Evolutionary conservation across 1,139 yeast species (phyloP), one percentile per base, ranked within the genome.

Genomic region (Lodderomyces beijingensis): DNA sequence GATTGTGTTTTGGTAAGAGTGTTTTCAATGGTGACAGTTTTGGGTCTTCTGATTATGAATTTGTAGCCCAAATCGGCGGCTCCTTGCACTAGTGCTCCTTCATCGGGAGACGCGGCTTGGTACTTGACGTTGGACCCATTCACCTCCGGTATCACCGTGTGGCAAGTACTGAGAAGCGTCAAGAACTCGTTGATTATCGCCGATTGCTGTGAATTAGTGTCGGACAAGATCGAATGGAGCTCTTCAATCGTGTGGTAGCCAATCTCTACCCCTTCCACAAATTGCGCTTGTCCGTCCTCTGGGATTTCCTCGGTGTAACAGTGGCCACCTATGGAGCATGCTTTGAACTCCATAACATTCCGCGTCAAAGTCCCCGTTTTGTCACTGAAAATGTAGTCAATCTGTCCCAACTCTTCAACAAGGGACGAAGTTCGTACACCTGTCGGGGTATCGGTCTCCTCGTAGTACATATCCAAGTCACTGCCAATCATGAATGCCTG

Each of bases 51-150:
- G 30, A 88, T 77, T 9, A 75, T 72, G 53, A 93, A 93, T 43
- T 74, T 80, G 54, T 83, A 91, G 0, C 96, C 97, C 35, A 91
- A 65, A 48, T 68, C 70, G 1, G 64, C 93, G 13, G 96, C 98
- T 38, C 98, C 98, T 48, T 91, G 89, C 3, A 93, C 99, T 42
- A 93, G 67, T 0, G 99, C 99, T 36, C 98, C 98, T 65, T 93
- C 98, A 61, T 93, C 99, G 1, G 98, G 98, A 2, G 97, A 89
- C 0, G 98, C 96, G 1, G 99, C 98, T 60, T 93, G 98, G 53
- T 93, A 93, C 54, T 86, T 89, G 44, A 91, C 81, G 1, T 66
- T 50, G 11, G 25, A 10, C 4, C 27, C 28, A 0, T 84, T 84
- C 12, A 74, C 68, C 55, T 93, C 98, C 0, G 98, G 98, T 42